These are phyloP conservation scores for Didymella glomerata DNA, from an alignment of 2,329 filamentous ascomycete genomes.

Conservation along the genomic window DNA sequence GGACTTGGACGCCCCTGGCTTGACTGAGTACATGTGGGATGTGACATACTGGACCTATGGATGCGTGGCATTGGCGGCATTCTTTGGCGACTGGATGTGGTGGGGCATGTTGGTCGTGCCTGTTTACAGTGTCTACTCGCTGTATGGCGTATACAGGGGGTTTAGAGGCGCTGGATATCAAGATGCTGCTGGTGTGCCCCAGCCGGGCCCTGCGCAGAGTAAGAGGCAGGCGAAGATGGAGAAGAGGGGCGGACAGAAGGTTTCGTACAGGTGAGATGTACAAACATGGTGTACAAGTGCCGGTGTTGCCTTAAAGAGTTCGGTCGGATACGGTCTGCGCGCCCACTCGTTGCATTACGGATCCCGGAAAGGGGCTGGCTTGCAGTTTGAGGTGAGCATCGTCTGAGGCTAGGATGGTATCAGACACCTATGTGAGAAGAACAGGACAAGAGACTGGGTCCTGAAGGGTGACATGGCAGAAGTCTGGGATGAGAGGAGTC, in stretches of 20 bases:
- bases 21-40: slow-evolving; percentile 99
- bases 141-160: slow-evolving; percentile 58
- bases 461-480: not conserved
- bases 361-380: too few species aligned
- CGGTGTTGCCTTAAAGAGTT: not conserved
- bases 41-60: slow-evolving; percentile 94
- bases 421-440: too few species aligned
- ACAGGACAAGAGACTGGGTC: not conserved
- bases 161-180: slow-evolving; percentile 52
- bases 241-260: slow-evolving; percentile 60
- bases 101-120: slow-evolving; percentile 65
- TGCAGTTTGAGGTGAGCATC: not conserved
- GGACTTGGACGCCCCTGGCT: slow-evolving; percentile 83
- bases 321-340: not conserved
- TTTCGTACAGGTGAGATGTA: slow-evolving; percentile 56
- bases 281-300: not conserved
- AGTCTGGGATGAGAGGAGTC: too few species aligned
- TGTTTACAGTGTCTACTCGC: slow-evolving; percentile 56
- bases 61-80: slow-evolving; percentile 72
- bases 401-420: not conserved
- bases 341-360: too few species aligned
- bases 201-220: slow-evolving; percentile 47
- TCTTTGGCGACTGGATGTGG: slow-evolving; percentile 85
- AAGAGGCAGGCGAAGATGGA: slow-evolving; percentile 62
- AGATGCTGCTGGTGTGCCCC: slow-evolving; percentile 52